These are phyloP conservation scores for Colletotrichum sp. DNA, from an alignment of 2,329 filamentous ascomycete species.

Conservation along the genomic window DNA sequence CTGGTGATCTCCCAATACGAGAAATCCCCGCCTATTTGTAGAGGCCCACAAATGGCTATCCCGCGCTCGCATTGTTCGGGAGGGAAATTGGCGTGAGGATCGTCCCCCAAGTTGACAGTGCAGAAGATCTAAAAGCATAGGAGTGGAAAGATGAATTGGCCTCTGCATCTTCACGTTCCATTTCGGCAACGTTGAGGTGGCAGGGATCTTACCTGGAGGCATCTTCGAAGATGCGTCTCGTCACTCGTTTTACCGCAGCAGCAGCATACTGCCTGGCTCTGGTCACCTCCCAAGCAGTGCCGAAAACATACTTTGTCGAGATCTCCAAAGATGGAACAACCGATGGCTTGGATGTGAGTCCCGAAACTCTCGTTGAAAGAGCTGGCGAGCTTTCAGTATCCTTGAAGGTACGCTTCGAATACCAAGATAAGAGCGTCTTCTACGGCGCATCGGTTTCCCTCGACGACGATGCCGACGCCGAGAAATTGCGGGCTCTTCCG, in stretches of 20 bases:
- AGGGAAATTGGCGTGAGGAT: neutral
- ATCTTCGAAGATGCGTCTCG: neutral
- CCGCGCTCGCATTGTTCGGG: neutral
- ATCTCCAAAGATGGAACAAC: neutral
- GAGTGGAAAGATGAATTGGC: neutral
- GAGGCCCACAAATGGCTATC: neutral
- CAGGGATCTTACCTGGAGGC: neutral
- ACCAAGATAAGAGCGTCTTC: neutral
- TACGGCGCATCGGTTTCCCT: constrained; percentile 4
- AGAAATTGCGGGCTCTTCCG: neutral
- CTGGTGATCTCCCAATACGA: neutral
- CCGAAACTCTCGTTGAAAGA: neutral
- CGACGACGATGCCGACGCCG: neutral
- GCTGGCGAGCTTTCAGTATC: neutral
- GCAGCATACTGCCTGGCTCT: neutral
- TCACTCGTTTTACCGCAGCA: neutral
- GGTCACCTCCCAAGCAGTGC: neutral
- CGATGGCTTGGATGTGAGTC: neutral
- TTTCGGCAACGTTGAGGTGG: neutral
- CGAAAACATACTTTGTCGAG: neutral
- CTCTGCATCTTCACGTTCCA: neutral
- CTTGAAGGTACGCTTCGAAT: neutral
- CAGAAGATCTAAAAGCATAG: neutral
- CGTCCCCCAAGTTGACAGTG: neutral
- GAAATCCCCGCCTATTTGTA: neutral